Evolutionary conservation across 1,284 basidiomycete species (phyloP), one percentile per base, ranked within the genome.

Genomic region (Heterobasidion irregulare): DNA sequence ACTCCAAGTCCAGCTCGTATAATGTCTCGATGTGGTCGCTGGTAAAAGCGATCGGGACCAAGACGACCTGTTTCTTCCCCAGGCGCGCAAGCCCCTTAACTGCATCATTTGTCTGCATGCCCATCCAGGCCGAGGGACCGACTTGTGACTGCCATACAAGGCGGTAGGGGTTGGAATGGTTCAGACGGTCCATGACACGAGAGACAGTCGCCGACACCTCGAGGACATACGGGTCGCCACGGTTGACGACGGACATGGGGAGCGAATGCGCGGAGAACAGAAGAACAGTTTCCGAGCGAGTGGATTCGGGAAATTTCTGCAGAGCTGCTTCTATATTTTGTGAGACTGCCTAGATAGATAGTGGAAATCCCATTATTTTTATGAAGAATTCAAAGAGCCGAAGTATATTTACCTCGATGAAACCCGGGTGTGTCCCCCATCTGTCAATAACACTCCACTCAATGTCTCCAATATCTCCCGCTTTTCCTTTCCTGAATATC

Each of bases 21-120:
- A 99, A 77, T 26, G 97, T 99, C 75, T 99, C 97, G 66, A 99
- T 98, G 71, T 99, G 97, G 73, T 99, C 97, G 68, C 89, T 94
- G 16, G 97, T 99, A 73, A 99, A 99, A 16, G 97, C 96, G 59
- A 99, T 94, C 1, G 97, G 97, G 1, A 99, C 85, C 36, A 97
- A 77, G 53, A 98, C 80, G n/a, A 86, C 84, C 59, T 84, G 84
- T 72, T 96, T 98, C 69, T 84, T 82, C 16, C 94, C 94, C 48
- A 92, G 77, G 60, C 92, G 86, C 44, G 92, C 92, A 53, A 97
- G 82, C 12, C 96, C 97, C 68, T 98, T 94, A 66, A 99, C 73
- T 36, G 94, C 89, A 56, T 94, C 92, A 41, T 82, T 79, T 0
- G 97, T 99, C 72, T 99, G 95, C 72, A 94, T 94, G 1, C 97